Conservation (phyloP, 768 basidiomycete species). For the Hypsizygus marmoreus region DNA sequence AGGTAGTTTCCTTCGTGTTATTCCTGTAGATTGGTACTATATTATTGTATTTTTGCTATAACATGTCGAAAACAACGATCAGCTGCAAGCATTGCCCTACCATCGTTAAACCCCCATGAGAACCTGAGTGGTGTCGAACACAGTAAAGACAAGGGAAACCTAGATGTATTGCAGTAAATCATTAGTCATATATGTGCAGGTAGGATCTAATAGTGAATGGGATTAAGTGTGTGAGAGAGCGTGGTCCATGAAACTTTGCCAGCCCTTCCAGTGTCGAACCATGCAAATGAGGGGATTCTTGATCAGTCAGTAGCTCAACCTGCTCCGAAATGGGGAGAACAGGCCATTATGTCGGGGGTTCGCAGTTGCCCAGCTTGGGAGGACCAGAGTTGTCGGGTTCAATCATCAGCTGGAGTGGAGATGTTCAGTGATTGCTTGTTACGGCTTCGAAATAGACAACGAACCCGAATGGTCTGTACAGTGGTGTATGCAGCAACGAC, state of each 20-base stretch:
- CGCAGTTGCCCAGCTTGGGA: slow-evolving; percentile 16
- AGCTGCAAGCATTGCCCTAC: too few relatives aligned
- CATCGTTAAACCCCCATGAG: too few relatives aligned
- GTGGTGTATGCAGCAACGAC: slow-evolving; percentile 79
- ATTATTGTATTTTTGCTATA: slow-evolving; percentile 1
- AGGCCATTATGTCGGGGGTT: slow-evolving; percentile 9
- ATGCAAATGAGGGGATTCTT: too few relatives aligned
- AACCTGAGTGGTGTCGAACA: too few relatives aligned
- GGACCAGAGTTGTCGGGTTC: slow-evolving; percentile 14
- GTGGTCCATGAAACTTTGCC: not conserved
- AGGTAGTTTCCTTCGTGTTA: too few relatives aligned
- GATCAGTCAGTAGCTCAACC: not conserved
- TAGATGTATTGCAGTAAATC: slow-evolving; percentile 1
- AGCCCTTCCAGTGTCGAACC: too few relatives aligned
- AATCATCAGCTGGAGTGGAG: slow-evolving; percentile 14
- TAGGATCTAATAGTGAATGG: not conserved
- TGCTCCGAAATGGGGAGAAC: not conserved
- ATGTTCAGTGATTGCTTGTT: too few relatives aligned
- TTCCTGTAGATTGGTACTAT: too few relatives aligned
- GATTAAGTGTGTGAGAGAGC: not conserved
- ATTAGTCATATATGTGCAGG: not conserved
- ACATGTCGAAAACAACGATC: too few relatives aligned
- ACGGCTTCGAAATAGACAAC: too few relatives aligned
- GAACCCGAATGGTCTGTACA: slow-evolving; percentile 70
- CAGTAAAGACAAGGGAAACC: not conserved